A percentile compares a stretch with the other conserved stretches of the same genome.
Evolutionary conservation across 2,329 filamentous ascomycete genomes (phyloP).

Genomic region (Paecilomyces dactylethromorphus): DNA sequence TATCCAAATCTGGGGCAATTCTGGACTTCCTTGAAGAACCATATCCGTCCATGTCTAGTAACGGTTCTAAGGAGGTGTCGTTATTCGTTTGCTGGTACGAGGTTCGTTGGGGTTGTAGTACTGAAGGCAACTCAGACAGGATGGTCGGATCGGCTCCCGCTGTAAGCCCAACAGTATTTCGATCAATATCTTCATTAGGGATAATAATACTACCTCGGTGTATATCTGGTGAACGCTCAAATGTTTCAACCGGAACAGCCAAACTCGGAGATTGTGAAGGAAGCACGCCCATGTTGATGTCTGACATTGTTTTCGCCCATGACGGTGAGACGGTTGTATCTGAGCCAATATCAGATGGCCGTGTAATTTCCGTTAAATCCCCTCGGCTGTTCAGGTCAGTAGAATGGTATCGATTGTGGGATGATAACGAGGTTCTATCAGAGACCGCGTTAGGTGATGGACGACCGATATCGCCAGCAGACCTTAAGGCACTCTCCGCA

Average conservation of each 20-base stretch:
- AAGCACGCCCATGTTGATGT: slow-evolving; percentile 17
- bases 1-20: slow-evolving; percentile 37
- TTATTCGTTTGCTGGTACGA: neutral
- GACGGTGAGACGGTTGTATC: slow-evolving; percentile 18
- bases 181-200: neutral
- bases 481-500: neutral
- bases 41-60: slow-evolving; percentile 23
- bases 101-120: neutral
- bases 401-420: neutral
- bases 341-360: slow-evolving; percentile 6
- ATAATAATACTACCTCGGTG: slow-evolving; percentile 10
- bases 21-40: slow-evolving; percentile 19
- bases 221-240: slow-evolving; percentile 13
- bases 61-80: neutral
- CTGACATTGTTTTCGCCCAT: slow-evolving; percentile 21
- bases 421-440: neutral
- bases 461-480: neutral
- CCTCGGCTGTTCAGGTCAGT: slow-evolving; percentile 1
- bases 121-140: neutral
- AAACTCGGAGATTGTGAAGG: slow-evolving; percentile 16
- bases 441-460: neutral
- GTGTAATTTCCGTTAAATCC: slow-evolving; percentile 5
- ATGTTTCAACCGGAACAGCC: slow-evolving; percentile 12
- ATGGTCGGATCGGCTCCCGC: neutral
- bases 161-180: neutral